A percentile compares a stretch with the other conserved stretches of the same genome.
Conservation (phyloP, 2,329 filamentous ascomycete species). For the Pyrenophora graminea region DNA sequence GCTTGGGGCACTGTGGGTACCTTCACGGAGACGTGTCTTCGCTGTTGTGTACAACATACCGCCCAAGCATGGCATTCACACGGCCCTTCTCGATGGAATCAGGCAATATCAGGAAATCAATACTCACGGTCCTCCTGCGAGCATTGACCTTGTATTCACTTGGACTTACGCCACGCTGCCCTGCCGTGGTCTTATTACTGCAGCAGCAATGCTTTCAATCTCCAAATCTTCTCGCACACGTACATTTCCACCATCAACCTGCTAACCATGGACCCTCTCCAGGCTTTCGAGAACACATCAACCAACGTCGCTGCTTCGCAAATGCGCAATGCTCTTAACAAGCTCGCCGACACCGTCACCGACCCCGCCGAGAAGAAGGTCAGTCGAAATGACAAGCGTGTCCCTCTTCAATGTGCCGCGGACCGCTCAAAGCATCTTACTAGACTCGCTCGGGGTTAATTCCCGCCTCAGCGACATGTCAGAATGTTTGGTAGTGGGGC, state of each 20-base stretch:
- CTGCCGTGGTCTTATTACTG: not conserved
- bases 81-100: not conserved
- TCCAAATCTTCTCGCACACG: not conserved
- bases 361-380: slow-evolving; percentile 81
- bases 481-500: not conserved
- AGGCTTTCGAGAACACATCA: slow-evolving; percentile 99
- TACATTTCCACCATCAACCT: not conserved
- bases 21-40: not conserved
- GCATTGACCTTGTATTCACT: slow-evolving; percentile 1
- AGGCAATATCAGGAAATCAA: not conserved
- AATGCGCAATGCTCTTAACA: slow-evolving; percentile 97
- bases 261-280: slow-evolving; percentile 26
- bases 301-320: slow-evolving; percentile 97
- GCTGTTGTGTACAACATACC: not conserved
- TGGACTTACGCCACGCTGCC: not conserved
- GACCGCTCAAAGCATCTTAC: not conserved
- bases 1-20: not conserved
- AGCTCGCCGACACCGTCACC: slow-evolving; percentile 84
- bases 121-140: not conserved
- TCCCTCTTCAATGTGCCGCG: not conserved
- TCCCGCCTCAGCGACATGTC: slow-evolving; percentile 2
- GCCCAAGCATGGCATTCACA: not conserved
- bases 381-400: slow-evolving; percentile 30
- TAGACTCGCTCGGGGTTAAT: slow-evolving; percentile 3
- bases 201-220: not conserved